Conservation (phyloP, 2,329 filamentous ascomycete species). For the Sarocladium strictum region DNA sequence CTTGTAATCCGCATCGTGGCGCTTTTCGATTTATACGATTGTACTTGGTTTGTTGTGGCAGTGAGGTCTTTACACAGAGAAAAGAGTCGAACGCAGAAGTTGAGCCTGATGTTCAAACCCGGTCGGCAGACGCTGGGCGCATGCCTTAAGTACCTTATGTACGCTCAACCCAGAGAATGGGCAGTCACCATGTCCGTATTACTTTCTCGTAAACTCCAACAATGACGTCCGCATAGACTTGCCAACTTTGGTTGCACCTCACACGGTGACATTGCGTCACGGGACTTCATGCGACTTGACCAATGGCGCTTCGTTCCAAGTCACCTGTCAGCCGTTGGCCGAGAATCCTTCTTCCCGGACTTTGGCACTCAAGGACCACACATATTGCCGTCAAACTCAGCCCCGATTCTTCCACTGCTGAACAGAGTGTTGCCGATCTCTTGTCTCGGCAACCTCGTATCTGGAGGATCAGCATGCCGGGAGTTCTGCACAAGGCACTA, state of each 20-base stretch:
- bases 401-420: background rate
- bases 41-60: too few relatives aligned
- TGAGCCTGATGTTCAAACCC: too few relatives aligned
- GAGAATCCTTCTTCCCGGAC: background rate
- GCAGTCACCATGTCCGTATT: background rate
- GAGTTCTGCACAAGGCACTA: background rate
- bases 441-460: background rate
- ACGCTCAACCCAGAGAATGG: too few relatives aligned
- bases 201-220: background rate
- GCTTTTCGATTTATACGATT: too few relatives aligned
- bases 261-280: background rate
- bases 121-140: too few relatives aligned
- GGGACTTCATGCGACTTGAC: background rate
- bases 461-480: background rate
- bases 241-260: background rate
- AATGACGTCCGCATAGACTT: background rate
- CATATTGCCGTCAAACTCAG: too few relatives aligned
- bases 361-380: background rate
- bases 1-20: background rate
- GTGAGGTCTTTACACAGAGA: too few relatives aligned
- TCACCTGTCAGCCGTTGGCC: background rate
- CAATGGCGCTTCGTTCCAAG: background rate
- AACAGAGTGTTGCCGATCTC: background rate
- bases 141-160: too few relatives aligned
- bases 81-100: too few relatives aligned